phyloP scores from a whole-genome alignment of 139 green algal genomes.

The Gonium pectorale region DNA sequence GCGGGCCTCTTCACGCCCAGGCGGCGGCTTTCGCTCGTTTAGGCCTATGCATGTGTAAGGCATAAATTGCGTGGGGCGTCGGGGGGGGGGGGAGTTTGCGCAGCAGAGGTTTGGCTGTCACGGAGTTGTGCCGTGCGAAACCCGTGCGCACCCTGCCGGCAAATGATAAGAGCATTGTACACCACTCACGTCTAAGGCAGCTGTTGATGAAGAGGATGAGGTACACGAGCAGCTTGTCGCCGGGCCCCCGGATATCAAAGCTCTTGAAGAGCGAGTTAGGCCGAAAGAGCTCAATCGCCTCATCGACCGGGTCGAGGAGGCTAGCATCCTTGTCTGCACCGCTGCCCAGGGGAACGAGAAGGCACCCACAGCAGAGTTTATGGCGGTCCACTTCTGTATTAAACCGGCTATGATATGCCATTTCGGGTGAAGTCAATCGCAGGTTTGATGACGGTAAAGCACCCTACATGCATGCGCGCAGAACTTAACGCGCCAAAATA shows the following conservation, averaged over 20 bases:
- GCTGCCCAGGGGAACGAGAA: background rate
- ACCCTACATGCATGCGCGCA: too few relatives aligned
- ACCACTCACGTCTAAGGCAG: slow-evolving; percentile 64
- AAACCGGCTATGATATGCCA: slow-evolving; percentile 34
- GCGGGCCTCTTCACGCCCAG: slow-evolving; percentile 56
- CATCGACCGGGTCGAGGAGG: slow-evolving; percentile 69
- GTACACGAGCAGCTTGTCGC: slow-evolving; percentile 78
- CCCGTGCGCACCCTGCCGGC: too few relatives aligned
- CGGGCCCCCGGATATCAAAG: slow-evolving; percentile 57
- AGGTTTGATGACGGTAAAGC: too few relatives aligned
- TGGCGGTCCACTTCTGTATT: background rate
- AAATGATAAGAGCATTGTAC: background rate
- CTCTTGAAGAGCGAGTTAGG: slow-evolving; percentile 72
- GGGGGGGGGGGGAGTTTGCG: background rate
- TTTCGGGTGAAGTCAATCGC: background rate
- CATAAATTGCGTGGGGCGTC: too few relatives aligned
- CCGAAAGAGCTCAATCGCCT: slow-evolving; percentile 68
- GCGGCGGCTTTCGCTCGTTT: slow-evolving; percentile 22
- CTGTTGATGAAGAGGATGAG: slow-evolving; percentile 72
- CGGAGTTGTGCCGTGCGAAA: too few relatives aligned
- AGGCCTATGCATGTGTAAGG: too few relatives aligned
- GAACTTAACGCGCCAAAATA: slow-evolving; percentile 17
- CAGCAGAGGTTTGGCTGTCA: background rate
- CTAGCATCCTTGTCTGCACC: background rate
- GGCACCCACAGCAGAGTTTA: background rate